A percentile compares a stretch with the other conserved stretches of the same genome.
These are phyloP conservation scores for Sphagnum tenellum DNA, from an alignment of 225 moss, liverwort and hornwort genomes.

Conservation along the genomic window DNA sequence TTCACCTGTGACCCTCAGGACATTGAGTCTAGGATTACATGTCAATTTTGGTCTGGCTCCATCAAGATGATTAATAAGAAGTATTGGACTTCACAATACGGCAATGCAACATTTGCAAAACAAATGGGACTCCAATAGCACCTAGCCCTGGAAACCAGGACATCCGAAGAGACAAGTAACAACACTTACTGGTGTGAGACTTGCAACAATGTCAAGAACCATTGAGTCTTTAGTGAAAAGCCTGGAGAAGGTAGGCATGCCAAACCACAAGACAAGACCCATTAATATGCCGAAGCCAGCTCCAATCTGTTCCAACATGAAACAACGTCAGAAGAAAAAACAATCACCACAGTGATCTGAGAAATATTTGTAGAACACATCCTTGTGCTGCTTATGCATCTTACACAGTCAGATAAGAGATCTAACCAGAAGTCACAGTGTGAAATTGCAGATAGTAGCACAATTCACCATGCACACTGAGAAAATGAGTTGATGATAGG, in stretches of 20 bases:
- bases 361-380: no score
- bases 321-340: background rate
- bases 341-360: no score
- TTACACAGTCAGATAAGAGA: no score
- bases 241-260: conserved; percentile 31
- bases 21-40: no score
- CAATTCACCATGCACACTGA: background rate
- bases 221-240: conserved; percentile 28
- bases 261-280: conserved; percentile 23
- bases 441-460: background rate
- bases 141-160: no score
- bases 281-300: conserved; percentile 21
- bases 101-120: background rate
- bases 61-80: background rate
- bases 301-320: conserved; percentile 23
- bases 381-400: no score
- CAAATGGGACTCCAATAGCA: no score
- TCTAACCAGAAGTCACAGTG: background rate
- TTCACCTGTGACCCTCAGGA: background rate
- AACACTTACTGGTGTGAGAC: conserved; percentile 26
- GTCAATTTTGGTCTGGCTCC: no score
- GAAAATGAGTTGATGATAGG: background rate
- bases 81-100: background rate
- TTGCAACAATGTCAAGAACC: conserved; percentile 22
- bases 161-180: background rate